Evolutionary conservation across 2,329 filamentous ascomycete genomes (phyloP).

Genomic region (Talaromyces sp.): DNA sequence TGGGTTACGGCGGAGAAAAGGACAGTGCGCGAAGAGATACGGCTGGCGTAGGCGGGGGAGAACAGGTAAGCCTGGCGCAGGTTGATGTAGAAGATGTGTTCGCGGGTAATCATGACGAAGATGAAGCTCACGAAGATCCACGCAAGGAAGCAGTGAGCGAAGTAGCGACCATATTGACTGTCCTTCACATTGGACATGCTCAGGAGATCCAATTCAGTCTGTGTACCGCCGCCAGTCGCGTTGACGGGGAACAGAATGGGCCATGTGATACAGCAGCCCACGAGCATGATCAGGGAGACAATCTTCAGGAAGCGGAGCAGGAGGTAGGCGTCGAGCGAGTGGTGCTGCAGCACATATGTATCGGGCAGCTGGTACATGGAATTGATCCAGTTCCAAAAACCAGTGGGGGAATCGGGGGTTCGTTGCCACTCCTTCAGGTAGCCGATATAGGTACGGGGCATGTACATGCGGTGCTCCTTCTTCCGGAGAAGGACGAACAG

Average conservation of each 20-base stretch:
- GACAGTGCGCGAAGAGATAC: constrained; percentile 87
- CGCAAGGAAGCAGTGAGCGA: constrained; percentile 76
- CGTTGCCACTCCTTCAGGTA: constrained; percentile 57
- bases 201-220: constrained; percentile 72
- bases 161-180: constrained; percentile 67
- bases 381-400: constrained; percentile 68
- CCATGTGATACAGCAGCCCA: constrained; percentile 83
- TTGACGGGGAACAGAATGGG: constrained; percentile 89
- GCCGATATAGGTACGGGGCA: constrained; percentile 59
- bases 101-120: constrained; percentile 83
- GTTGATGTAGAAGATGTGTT: constrained; percentile 90
- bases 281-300: constrained; percentile 74
- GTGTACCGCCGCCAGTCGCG: constrained; percentile 71
- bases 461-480: constrained; percentile 54
- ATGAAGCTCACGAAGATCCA: constrained; percentile 88
- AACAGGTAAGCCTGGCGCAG: constrained; percentile 89
- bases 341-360: constrained; percentile 81
- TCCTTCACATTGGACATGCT: constrained; percentile 73
- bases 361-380: constrained; percentile 71
- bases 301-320: constrained; percentile 87
- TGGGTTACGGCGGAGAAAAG: constrained; percentile 84
- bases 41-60: constrained; percentile 78
- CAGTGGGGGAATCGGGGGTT: constrained; percentile 61
- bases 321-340: constrained; percentile 89
- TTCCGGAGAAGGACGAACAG: constrained; percentile 55